A percentile compares a stretch with the other conserved stretches of the same genome.
phyloP scores from a whole-genome alignment of 2,329 filamentous ascomycete species.

The Trichophyton mentagrophytes region DNA sequence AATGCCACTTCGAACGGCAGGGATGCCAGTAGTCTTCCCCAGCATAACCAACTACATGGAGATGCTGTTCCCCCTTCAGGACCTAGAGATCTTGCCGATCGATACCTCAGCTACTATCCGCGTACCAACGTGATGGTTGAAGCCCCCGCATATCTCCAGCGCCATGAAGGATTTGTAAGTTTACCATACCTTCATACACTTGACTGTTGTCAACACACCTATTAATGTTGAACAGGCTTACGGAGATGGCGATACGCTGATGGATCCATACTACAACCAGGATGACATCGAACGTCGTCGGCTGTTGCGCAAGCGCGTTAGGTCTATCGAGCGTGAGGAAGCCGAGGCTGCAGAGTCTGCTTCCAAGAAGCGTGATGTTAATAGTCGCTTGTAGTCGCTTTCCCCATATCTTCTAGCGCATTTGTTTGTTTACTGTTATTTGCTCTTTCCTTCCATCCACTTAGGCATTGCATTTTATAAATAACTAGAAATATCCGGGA shows the following conservation, averaged over 20 bases:
- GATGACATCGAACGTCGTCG: background rate
- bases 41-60: conserved; percentile 69
- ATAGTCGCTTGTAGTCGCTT: background rate
- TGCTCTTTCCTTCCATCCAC: background rate
- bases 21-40: conserved; percentile 57
- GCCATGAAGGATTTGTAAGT: conserved; percentile 61
- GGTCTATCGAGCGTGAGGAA: background rate
- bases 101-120: conserved; percentile 65
- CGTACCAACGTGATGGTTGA: conserved; percentile 79
- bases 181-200: background rate
- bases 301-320: background rate
- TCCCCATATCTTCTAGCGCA: no score
- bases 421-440: background rate
- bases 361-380: background rate
- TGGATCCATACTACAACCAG: conserved; percentile 19
- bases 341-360: background rate
- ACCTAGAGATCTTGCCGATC: conserved; percentile 52
- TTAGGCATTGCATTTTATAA: background rate
- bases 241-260: conserved; percentile 29
- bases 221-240: conserved; percentile 22
- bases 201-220: background rate
- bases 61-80: conserved; percentile 66
- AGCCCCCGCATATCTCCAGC: conserved; percentile 51
- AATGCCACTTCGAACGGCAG: conserved; percentile 69
- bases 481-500: no score